A percentile compares a stretch with the other conserved stretches of the same genome.
These are phyloP conservation scores for Litsea cubeba DNA, from an alignment of 164 flowering plant species.

Conservation along the genomic window DNA sequence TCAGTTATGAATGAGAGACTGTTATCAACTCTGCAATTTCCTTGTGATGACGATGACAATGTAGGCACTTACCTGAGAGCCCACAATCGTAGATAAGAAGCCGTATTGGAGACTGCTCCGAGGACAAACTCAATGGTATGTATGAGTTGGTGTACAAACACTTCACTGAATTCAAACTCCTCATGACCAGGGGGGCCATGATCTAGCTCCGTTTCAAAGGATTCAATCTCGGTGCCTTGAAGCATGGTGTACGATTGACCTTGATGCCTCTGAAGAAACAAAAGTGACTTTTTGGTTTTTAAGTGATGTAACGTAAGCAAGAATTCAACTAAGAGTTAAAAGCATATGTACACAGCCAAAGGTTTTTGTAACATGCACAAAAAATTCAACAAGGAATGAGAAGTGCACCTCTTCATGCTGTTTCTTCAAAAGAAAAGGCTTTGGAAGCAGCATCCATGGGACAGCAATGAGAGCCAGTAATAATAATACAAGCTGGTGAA, in stretches of 20 bases:
- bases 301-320: neutral
- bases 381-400: neutral
- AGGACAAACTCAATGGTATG: constrained; percentile 98
- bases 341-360: no score
- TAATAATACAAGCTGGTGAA: constrained; percentile 59
- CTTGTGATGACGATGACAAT: neutral
- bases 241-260: constrained; percentile 66
- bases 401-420: constrained; percentile 67
- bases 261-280: constrained; percentile 74
- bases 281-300: neutral
- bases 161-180: constrained; percentile 95
- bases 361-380: neutral
- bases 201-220: constrained; percentile 45
- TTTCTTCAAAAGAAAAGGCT: constrained; percentile 84
- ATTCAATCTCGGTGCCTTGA: constrained; percentile 51
- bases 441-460: constrained; percentile 98
- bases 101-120: constrained; percentile 97
- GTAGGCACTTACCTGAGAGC: constrained; percentile 71
- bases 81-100: constrained; percentile 98
- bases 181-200: constrained; percentile 74
- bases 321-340: no score
- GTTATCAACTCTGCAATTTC: neutral
- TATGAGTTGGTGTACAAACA: constrained; percentile 93
- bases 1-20: neutral
- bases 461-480: constrained; percentile 79